Conservation (phyloP, 1,284 basidiomycete species). For the Austropuccinia psidii region DNA sequence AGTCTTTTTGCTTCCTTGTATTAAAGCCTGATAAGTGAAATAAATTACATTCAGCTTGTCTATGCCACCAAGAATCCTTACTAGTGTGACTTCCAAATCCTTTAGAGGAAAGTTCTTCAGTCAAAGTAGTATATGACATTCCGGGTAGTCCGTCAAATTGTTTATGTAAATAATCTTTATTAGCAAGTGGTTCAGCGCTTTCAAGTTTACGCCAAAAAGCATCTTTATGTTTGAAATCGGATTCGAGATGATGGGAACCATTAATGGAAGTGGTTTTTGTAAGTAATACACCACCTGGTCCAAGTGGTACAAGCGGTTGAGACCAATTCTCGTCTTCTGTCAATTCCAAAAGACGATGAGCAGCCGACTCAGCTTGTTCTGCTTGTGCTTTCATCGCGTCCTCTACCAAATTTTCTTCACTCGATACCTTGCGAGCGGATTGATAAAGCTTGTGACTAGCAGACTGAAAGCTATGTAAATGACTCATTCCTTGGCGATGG, state of each 20-base stretch:
- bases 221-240: background rate
- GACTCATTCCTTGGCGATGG: constrained; percentile 54
- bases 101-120: constrained; percentile 3
- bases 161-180: constrained; percentile 8
- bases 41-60: constrained; percentile 33
- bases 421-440: constrained; percentile 10
- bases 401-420: constrained; percentile 58
- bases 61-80: constrained; percentile 37
- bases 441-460: background rate
- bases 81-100: background rate
- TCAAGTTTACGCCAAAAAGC: background rate
- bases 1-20: background rate
- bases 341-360: constrained; percentile 67
- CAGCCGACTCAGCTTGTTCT: constrained; percentile 78
- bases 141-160: constrained; percentile 21
- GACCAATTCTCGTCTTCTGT: constrained; percentile 54
- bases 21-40: background rate
- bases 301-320: constrained; percentile 24
- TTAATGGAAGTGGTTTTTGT: background rate
- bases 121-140: background rate
- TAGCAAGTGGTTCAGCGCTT: background rate
- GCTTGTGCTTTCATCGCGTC: constrained; percentile 74
- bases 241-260: background rate
- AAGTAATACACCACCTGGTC: constrained; percentile 33
- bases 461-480: constrained; percentile 51